These are phyloP conservation scores for Eucalyptus coolabah DNA, from an alignment of 345 rosid species.

Conservation along the genomic window DNA sequence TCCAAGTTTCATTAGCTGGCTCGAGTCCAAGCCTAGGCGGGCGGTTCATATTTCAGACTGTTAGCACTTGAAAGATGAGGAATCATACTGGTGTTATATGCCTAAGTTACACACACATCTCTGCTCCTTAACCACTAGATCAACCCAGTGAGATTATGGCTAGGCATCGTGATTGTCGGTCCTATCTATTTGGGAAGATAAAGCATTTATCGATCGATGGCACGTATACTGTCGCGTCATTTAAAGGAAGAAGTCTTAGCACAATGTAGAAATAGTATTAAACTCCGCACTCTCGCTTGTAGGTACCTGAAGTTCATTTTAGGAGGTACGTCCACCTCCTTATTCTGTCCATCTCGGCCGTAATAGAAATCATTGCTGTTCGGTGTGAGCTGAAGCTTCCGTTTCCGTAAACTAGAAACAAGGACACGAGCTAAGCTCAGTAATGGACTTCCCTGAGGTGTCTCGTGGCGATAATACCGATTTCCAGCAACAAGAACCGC, in stretches of 20 bases:
- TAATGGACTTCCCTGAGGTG: conserved; percentile 9
- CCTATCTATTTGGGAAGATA: neutral
- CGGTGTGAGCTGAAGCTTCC: neutral
- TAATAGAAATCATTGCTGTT: neutral
- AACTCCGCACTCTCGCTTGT: neutral
- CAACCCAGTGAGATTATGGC: neutral
- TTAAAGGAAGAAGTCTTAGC: neutral
- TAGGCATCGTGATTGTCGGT: neutral
- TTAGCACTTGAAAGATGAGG: neutral
- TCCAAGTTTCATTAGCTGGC: neutral
- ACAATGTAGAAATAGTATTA: neutral
- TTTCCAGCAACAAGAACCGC: neutral
- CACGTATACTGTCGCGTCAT: neutral
- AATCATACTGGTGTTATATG: neutral
- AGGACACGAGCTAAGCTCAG: neutral
- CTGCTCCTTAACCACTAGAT: neutral
- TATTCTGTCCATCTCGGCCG: neutral
- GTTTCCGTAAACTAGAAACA: conserved; percentile 1
- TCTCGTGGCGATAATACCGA: neutral
- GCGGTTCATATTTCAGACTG: neutral
- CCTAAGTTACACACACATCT: neutral
- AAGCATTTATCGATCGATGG: neutral
- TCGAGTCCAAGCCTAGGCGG: neutral
- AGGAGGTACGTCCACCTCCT: neutral
- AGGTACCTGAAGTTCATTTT: neutral